Conservation (phyloP, 2,329 filamentous ascomycete species). For the Neoscytalidium dimidiatum region DNA sequence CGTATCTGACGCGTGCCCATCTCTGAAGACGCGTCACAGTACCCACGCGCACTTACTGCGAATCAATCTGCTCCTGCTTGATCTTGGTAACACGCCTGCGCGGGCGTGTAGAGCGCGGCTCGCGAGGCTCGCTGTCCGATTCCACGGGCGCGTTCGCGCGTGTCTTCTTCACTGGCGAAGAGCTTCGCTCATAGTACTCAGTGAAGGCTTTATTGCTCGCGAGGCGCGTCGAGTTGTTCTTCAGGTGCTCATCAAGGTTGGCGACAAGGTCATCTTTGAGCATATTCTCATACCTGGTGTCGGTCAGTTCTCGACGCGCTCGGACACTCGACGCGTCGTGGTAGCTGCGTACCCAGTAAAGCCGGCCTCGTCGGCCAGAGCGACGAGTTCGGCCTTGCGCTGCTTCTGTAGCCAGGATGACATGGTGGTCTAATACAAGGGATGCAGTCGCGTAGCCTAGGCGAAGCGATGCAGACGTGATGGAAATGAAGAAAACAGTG, state of each 20-base stretch:
- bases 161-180: slow-evolving; percentile 52
- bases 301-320: slow-evolving; percentile 21
- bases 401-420: slow-evolving; percentile 77
- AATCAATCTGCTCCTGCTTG: slow-evolving; percentile 37
- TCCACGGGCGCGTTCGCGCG: slow-evolving; percentile 42
- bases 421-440: slow-evolving; percentile 51
- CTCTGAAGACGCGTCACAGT: not conserved
- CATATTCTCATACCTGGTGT: slow-evolving; percentile 64
- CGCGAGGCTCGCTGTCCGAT: slow-evolving; percentile 36
- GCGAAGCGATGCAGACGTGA: slow-evolving; percentile 18
- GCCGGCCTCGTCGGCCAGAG: slow-evolving; percentile 71
- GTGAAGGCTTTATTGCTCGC: slow-evolving; percentile 64
- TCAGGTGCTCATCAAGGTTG: slow-evolving; percentile 71
- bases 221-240: slow-evolving; percentile 67
- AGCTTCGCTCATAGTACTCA: slow-evolving; percentile 72
- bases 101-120: slow-evolving; percentile 4
- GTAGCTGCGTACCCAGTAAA: slow-evolving; percentile 67
- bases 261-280: slow-evolving; percentile 80
- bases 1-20: slow-evolving; percentile 22
- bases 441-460: slow-evolving; percentile 6
- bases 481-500: not conserved
- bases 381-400: slow-evolving; percentile 77
- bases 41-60: slow-evolving; percentile 14
- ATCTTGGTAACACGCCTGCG: slow-evolving; percentile 32
- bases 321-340: slow-evolving; percentile 5